Evolutionary conservation across 192 early-diverging fungal species (phyloP).

Genomic region (Backusella psychrophila): DNA sequence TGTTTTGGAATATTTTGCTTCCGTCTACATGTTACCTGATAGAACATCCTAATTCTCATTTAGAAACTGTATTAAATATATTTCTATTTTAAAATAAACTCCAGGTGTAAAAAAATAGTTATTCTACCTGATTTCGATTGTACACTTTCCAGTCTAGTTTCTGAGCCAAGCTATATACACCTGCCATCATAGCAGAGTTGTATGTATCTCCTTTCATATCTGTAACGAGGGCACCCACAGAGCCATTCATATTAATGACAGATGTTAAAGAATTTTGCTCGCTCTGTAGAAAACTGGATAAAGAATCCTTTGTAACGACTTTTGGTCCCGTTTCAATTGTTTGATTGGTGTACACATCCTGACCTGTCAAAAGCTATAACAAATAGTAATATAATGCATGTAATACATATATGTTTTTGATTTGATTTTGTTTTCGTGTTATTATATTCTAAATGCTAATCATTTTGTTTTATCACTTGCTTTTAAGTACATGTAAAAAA

Average conservation of each 20-base stretch:
- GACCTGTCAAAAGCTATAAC: slow-evolving; percentile 15
- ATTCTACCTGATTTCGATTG: slow-evolving; percentile 5
- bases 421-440: neutral
- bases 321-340: slow-evolving; percentile 22
- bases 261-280: neutral
- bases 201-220: slow-evolving; percentile 18
- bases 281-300: neutral
- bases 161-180: neutral
- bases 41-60: neutral
- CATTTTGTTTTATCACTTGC: slow-evolving; percentile 1
- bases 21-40: neutral
- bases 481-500: slow-evolving; percentile 24
- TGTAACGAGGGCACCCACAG: slow-evolving; percentile 5
- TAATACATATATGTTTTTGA: neutral
- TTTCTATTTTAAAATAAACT: slow-evolving; percentile 2
- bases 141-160: slow-evolving; percentile 18
- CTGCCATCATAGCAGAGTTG: slow-evolving; percentile 5
- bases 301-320: slow-evolving; percentile 6
- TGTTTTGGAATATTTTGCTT: neutral
- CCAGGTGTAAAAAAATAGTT: neutral
- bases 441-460: neutral
- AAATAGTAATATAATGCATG: neutral
- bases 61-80: slow-evolving; percentile 1
- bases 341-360: slow-evolving; percentile 10
- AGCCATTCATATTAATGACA: neutral